These are phyloP conservation scores for Colletotrichum spinosum DNA, from an alignment of 2,329 filamentous ascomycete species.

Conservation along the genomic window DNA sequence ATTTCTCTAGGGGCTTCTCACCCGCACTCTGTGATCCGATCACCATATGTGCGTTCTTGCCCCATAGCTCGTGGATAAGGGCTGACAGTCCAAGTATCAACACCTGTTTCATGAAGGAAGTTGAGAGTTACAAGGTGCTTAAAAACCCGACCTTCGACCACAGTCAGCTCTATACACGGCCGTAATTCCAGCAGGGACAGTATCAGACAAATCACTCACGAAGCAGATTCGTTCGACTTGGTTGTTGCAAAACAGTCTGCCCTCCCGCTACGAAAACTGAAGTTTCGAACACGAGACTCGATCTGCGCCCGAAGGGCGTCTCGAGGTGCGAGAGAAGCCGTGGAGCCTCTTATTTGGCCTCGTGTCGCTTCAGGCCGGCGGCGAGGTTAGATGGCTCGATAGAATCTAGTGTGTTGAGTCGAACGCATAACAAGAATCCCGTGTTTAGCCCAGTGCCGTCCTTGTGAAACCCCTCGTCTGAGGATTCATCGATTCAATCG, in stretches of 20 bases:
- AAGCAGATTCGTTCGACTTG: slow-evolving; percentile 44
- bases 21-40: slow-evolving; percentile 46
- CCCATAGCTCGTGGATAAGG: slow-evolving; percentile 47
- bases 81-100: slow-evolving; percentile 46
- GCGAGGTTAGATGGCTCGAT: neutral
- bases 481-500: too few relatives aligned
- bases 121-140: slow-evolving; percentile 46
- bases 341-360: slow-evolving; percentile 41
- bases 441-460: too few relatives aligned
- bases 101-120: slow-evolving; percentile 45
- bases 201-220: slow-evolving; percentile 36
- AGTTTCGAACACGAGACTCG: slow-evolving; percentile 46
- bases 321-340: slow-evolving; percentile 46
- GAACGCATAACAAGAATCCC: too few relatives aligned
- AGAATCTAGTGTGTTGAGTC: neutral
- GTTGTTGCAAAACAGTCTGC: slow-evolving; percentile 42
- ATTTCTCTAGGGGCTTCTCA: slow-evolving; percentile 39
- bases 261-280: slow-evolving; percentile 46
- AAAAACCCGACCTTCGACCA: slow-evolving; percentile 43
- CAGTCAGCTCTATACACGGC: neutral
- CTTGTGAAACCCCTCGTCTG: too few relatives aligned
- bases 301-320: slow-evolving; percentile 47
- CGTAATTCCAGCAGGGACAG: neutral
- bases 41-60: slow-evolving; percentile 45
- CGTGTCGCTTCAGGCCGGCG: slow-evolving; percentile 32